phyloP scores from a whole-genome alignment of 805 yeast genomes.

The Candida chauliodis region DNA sequence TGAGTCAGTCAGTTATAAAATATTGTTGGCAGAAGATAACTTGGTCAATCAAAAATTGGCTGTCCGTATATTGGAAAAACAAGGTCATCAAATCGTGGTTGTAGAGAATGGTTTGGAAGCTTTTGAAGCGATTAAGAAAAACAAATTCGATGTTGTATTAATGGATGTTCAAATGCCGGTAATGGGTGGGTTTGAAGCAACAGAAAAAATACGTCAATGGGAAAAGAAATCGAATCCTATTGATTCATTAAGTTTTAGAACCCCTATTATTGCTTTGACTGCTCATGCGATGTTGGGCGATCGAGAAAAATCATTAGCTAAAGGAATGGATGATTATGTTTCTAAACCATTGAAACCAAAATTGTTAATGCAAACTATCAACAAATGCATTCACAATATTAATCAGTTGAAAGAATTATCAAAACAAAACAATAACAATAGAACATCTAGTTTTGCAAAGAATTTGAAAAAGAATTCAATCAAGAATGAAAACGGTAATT shows the following conservation, averaged over 20 bases:
- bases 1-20: constrained; percentile 69
- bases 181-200: constrained; percentile 93
- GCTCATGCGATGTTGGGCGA: constrained; percentile 96
- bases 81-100: constrained; percentile 79
- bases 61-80: constrained; percentile 78
- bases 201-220: constrained; percentile 83
- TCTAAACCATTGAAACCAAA: constrained; percentile 86
- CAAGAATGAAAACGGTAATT: constrained; percentile 17
- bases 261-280: constrained; percentile 86
- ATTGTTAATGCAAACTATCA: constrained; percentile 76
- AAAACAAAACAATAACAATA: constrained; percentile 42
- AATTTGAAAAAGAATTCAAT: constrained; percentile 36
- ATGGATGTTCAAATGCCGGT: constrained; percentile 97
- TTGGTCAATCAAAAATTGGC: constrained; percentile 85
- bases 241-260: constrained; percentile 64
- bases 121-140: constrained; percentile 64
- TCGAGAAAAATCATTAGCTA: constrained; percentile 78
- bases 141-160: constrained; percentile 72
- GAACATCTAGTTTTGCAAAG: constrained; percentile 45
- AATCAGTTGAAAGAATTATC: constrained; percentile 58
- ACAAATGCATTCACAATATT: constrained; percentile 73
- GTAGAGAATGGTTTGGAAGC: constrained; percentile 87
- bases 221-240: constrained; percentile 74
- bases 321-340: constrained; percentile 90
- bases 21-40: constrained; percentile 82